Conservation (phyloP, 2,329 filamentous ascomycete genomes). For the Ophiostoma ulmi region DNA sequence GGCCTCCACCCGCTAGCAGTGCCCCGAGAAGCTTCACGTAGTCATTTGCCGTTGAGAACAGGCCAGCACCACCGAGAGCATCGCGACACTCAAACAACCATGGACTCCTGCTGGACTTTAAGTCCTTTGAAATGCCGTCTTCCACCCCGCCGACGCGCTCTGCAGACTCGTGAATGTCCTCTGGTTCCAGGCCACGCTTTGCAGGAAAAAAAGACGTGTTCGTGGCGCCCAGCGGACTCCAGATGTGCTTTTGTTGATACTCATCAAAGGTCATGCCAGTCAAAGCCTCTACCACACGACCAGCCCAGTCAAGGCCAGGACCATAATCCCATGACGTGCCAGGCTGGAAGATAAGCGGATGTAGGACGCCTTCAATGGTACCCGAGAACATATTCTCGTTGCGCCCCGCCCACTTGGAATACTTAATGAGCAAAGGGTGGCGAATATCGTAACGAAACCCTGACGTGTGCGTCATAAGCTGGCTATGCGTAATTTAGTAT, state of each 20-base stretch:
- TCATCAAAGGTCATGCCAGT: background rate
- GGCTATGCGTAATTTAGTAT: background rate
- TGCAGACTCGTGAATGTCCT: background rate
- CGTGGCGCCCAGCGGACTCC: background rate
- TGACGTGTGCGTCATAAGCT: background rate
- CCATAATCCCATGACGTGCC: background rate
- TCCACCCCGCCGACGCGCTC: background rate
- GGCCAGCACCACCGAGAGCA: background rate
- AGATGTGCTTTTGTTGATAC: slow-evolving; percentile 2
- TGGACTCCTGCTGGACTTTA: background rate
- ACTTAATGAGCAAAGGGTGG: background rate
- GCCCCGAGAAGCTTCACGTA: background rate
- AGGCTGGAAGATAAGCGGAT: background rate
- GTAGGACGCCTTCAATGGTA: background rate
- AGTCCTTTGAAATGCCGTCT: no score
- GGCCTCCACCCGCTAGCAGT: background rate
- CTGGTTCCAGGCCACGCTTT: background rate
- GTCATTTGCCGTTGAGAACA: background rate
- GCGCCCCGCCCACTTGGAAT: background rate
- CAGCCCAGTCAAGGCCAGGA: background rate
- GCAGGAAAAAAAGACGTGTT: background rate
- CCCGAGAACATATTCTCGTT: background rate
- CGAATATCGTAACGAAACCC: background rate
- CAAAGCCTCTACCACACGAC: background rate
- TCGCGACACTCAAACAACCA: background rate